A percentile compares a stretch with the other conserved stretches of the same genome.
Conservation (phyloP, 768 basidiomycete genomes). For the Trametes villosa region DNA sequence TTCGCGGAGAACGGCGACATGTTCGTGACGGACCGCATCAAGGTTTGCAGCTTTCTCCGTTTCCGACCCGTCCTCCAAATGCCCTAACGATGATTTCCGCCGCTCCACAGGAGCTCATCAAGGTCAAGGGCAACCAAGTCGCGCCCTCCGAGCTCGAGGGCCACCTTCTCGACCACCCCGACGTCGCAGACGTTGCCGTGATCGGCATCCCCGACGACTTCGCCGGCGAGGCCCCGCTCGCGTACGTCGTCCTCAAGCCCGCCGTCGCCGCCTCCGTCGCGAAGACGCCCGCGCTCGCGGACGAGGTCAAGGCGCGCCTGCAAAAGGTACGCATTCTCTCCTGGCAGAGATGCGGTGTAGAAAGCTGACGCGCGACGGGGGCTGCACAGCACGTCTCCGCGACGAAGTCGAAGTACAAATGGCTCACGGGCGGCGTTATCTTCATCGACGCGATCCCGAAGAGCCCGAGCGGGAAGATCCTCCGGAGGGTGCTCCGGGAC, state of each 20-base stretch:
- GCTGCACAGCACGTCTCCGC: conserved; percentile 31
- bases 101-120: conserved; percentile 60
- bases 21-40: conserved; percentile 66
- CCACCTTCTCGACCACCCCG: conserved; percentile 40
- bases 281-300: conserved; percentile 36
- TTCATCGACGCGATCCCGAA: conserved; percentile 41
- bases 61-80: background rate
- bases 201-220: conserved; percentile 71
- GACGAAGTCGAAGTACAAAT: conserved; percentile 37
- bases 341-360: no score
- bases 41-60: conserved; percentile 45
- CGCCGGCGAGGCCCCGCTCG: conserved; percentile 72
- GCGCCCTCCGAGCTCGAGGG: conserved; percentile 40
- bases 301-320: conserved; percentile 48
- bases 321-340: conserved; percentile 57
- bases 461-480: conserved; percentile 34
- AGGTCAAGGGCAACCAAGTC: conserved; percentile 68
- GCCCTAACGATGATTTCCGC: no score
- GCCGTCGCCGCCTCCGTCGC: conserved; percentile 42
- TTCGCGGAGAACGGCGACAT: conserved; percentile 60
- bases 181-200: conserved; percentile 43
- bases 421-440: conserved; percentile 39
- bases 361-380: background rate
- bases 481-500: conserved; percentile 28
- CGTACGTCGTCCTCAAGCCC: conserved; percentile 61